Conservation (phyloP, 257 asterid species). For the Asclepias syriaca region DNA sequence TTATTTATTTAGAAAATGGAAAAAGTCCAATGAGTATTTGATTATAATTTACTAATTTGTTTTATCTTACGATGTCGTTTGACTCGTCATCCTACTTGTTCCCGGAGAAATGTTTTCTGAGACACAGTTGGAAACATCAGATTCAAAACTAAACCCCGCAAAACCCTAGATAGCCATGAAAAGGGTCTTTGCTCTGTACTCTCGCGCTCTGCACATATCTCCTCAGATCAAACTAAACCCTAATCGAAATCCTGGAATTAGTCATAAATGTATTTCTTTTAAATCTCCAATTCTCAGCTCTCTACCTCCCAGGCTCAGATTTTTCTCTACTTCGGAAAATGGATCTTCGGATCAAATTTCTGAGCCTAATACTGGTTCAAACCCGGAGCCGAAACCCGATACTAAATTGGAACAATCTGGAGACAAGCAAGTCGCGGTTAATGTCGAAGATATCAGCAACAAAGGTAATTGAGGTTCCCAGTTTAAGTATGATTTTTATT, state of each 20-base stretch:
- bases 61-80: not conserved
- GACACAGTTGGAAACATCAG: not conserved
- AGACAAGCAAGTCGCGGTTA: conserved; percentile 22
- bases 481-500: not conserved
- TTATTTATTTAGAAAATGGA: no score
- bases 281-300: conserved; percentile 18
- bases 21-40: no score
- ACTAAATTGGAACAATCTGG: conserved; percentile 11
- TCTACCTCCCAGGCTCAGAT: conserved; percentile 33
- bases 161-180: conserved; percentile 42
- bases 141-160: conserved; percentile 28
- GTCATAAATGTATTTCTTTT: conserved; percentile 8
- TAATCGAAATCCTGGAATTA: not conserved
- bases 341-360: conserved; percentile 20
- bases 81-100: not conserved
- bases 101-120: not conserved
- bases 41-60: no score
- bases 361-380: conserved; percentile 21
- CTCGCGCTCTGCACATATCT: conserved; percentile 38
- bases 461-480: conserved; percentile 36
- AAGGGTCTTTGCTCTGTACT: conserved; percentile 40
- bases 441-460: conserved; percentile 48
- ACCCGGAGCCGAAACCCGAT: conserved; percentile 24
- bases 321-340: conserved; percentile 48
- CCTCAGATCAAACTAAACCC: conserved; percentile 21